phyloP scores from a whole-genome alignment of 2,329 filamentous ascomycete genomes.

The Colletotrichum sp. region DNA sequence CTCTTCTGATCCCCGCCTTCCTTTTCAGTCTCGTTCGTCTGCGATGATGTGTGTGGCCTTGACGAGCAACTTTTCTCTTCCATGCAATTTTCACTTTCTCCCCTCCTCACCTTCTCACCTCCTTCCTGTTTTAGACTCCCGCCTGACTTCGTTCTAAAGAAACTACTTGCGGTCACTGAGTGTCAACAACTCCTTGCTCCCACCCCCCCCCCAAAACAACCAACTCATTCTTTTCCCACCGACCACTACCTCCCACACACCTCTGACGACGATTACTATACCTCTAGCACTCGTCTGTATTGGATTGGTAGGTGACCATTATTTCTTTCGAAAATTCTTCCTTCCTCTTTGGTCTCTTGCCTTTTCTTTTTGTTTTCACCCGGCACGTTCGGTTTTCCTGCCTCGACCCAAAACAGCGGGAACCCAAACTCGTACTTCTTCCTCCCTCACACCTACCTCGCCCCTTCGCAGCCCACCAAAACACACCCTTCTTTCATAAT shows the following conservation, averaged over 20 bases:
- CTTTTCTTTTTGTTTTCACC: not conserved
- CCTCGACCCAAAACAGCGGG: not conserved
- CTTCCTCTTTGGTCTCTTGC: not conserved
- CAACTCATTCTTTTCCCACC: not conserved
- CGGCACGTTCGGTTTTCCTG: not conserved
- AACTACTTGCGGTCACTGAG: not conserved
- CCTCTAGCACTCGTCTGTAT: not conserved
- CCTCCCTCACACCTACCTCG: not conserved
- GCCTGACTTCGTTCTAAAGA: not conserved
- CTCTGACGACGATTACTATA: not conserved
- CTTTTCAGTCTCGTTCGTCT: not conserved
- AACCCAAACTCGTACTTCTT: not conserved
- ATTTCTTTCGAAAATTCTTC: not conserved
- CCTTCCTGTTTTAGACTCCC: not conserved
- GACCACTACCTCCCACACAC: not conserved
- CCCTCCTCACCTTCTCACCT: not conserved
- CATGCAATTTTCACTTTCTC: not conserved
- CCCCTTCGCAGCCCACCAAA: not conserved
- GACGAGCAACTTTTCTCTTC: not conserved
- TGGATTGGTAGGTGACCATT: not conserved
- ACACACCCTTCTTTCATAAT: not conserved
- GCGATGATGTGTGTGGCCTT: not conserved
- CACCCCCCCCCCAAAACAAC: not conserved
- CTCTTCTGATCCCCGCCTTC: not conserved
- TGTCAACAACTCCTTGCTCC: not conserved